Evolutionary conservation across 129 eudicot species (phyloP).

Genomic region (Sambucus nigra): DNA sequence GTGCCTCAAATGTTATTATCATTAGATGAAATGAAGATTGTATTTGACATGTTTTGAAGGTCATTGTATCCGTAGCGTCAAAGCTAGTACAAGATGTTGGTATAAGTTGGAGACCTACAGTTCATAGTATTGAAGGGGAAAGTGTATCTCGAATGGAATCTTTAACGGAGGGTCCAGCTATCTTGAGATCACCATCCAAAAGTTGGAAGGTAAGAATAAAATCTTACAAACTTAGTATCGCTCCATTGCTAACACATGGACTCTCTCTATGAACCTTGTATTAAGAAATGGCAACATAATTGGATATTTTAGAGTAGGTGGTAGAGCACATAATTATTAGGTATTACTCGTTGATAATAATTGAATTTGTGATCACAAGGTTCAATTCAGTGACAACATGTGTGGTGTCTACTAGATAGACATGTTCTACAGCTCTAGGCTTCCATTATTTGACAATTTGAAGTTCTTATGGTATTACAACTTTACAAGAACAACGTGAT

Average conservation of each 20-base stretch:
- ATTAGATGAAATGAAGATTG: not conserved
- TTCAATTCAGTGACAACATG: too few relatives aligned
- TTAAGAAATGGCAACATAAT: too few relatives aligned
- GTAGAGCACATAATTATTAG: too few relatives aligned
- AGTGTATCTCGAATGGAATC: conserved; percentile 33
- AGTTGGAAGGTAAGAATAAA: conserved; percentile 44
- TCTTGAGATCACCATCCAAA: conserved; percentile 45
- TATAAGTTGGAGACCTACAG: conserved; percentile 24
- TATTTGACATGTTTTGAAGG: conserved; percentile 28
- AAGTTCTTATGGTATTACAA: too few relatives aligned
- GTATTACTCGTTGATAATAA: too few relatives aligned
- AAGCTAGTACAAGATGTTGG: conserved; percentile 47
- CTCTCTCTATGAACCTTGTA: not conserved
- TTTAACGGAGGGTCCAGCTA: conserved; percentile 38
- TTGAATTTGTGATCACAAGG: too few relatives aligned
- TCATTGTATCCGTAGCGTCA: conserved; percentile 55
- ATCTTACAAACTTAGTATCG: not conserved
- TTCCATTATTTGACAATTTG: too few relatives aligned
- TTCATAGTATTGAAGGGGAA: conserved; percentile 31
- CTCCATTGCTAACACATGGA: not conserved
- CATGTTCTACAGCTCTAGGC: too few relatives aligned
- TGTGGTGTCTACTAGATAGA: too few relatives aligned
- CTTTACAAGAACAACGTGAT: too few relatives aligned
- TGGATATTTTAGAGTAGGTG: too few relatives aligned
- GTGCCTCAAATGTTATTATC: not conserved